These are phyloP conservation scores for Byssothecium circinans DNA, from an alignment of 2,329 filamentous ascomycete genomes.

Conservation along the genomic window DNA sequence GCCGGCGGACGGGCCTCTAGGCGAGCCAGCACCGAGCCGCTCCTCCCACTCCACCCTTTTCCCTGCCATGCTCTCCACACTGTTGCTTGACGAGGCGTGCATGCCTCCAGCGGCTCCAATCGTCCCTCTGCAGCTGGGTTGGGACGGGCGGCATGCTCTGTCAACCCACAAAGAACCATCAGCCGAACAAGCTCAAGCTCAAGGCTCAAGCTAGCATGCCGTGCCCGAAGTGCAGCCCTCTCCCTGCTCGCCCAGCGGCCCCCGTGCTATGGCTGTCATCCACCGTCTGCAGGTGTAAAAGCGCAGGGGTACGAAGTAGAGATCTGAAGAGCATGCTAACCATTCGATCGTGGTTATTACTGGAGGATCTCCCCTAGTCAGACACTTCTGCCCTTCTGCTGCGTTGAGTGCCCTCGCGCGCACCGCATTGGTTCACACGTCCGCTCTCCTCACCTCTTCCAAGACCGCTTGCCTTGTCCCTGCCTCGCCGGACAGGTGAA, in stretches of 20 bases:
- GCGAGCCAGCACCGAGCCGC: conserved; percentile 4
- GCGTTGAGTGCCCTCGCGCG: conserved; percentile 29
- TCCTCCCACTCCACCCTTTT: background rate
- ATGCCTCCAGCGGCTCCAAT: conserved; percentile 39
- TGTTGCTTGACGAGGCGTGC: conserved; percentile 28
- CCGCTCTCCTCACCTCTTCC: conserved; percentile 21
- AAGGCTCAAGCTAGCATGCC: conserved; percentile 40
- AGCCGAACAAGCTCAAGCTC: conserved; percentile 47
- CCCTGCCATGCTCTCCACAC: conserved; percentile 29
- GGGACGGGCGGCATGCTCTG: conserved; percentile 30
- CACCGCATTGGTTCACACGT: conserved; percentile 22
- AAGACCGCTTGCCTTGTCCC: conserved; percentile 16
- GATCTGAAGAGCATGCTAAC: conserved; percentile 39
- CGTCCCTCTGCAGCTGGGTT: conserved; percentile 24
- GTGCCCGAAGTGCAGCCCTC: conserved; percentile 33
- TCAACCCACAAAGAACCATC: conserved; percentile 40
- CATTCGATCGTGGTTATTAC: conserved; percentile 45
- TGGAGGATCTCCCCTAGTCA: conserved; percentile 40
- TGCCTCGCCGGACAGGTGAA: conserved; percentile 4
- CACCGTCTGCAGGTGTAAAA: conserved; percentile 40
- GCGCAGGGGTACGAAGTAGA: conserved; percentile 32
- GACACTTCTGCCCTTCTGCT: conserved; percentile 32
- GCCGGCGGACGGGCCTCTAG: background rate
- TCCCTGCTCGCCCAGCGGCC: conserved; percentile 33
- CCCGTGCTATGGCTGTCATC: conserved; percentile 43